phyloP scores from a whole-genome alignment of 108 stramenopile species.

The Fragilaria radians region DNA sequence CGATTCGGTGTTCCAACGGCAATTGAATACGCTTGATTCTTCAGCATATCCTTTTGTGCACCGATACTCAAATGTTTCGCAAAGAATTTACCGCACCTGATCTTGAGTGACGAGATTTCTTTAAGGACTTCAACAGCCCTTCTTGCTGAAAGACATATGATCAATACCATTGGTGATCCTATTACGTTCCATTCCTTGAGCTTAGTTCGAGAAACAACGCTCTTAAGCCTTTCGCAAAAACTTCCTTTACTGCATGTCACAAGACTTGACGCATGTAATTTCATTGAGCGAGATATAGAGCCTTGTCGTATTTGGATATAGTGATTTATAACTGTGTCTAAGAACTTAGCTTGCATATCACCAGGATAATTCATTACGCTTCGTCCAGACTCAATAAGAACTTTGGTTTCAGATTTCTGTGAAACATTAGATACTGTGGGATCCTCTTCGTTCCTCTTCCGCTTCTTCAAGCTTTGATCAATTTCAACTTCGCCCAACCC shows the following conservation, averaged over 20 bases:
- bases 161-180: conserved; percentile 52
- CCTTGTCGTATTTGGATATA: not conserved
- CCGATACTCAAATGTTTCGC: conserved; percentile 71
- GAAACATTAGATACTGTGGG: no score
- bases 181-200: conserved; percentile 58
- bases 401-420: conserved; percentile 17
- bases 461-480: conserved; percentile 6
- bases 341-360: conserved; percentile 19
- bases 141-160: conserved; percentile 72
- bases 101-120: conserved; percentile 47
- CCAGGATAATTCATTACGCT: conserved; percentile 18
- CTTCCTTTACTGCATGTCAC: conserved; percentile 16
- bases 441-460: conserved; percentile 6
- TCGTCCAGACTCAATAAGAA: conserved; percentile 40
- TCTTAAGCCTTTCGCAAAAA: not conserved
- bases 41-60: conserved; percentile 46
- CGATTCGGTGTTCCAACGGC: conserved; percentile 82
- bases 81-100: conserved; percentile 74
- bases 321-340: conserved; percentile 13
- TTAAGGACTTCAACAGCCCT: conserved; percentile 69
- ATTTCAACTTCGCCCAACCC: no score
- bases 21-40: conserved; percentile 35
- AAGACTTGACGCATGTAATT: conserved; percentile 5
- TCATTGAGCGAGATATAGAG: not conserved
- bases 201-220: conserved; percentile 33